Evolutionary conservation across 805 yeast species (phyloP), one percentile per base, ranked within the genome.

Genomic region (Kodamaea laetipori): DNA sequence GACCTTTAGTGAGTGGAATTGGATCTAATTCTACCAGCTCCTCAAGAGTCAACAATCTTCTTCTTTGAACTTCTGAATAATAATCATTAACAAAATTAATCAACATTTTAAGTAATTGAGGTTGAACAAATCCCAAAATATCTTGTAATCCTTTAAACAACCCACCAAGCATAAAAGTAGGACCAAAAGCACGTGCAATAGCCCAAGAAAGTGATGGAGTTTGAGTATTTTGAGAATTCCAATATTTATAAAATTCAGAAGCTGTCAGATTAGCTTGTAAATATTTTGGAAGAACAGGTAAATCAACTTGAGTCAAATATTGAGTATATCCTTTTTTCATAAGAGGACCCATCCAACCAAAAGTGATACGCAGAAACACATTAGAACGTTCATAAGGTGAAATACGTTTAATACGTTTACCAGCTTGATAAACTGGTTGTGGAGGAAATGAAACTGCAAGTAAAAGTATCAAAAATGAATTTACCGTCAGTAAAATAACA

Each of bases 321-420:
- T 78, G 79, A 32, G 73, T 67, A 55, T 84, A 85, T 11, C 98
- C 98, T 41, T 78, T 78, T 52, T 69, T 77, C 83, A 94, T 88
- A 55, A 94, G 68, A 1, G 77, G 81, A 15, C 89, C 81, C 95
- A 94, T 88, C 98, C 99, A 94, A 19, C 82, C 68, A 61, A 94
- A 92, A 0, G 95, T 83, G 40, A 92, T 69, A 41, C 78, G 71
- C 2, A 95, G 84, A 50, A 92, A 79, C 11, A 90, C 67, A 58
- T 90, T 82, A 9, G 54, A 50, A 3, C 15, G 24, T 51, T 80
- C 83, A 32, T 69, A 65, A 1, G 83, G 85, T 34, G 71, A 48
- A 10, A 39, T 36, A 52, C 51, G 30, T 4, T 34, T 27, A 5
- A 26, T 41, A 13, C 18, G 26, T 12, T 39, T 16, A 25, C 43